Base-by-base conservation (phyloP, 495 filamentous ascomycete species). In the Daldinia vernicosa region DNA sequence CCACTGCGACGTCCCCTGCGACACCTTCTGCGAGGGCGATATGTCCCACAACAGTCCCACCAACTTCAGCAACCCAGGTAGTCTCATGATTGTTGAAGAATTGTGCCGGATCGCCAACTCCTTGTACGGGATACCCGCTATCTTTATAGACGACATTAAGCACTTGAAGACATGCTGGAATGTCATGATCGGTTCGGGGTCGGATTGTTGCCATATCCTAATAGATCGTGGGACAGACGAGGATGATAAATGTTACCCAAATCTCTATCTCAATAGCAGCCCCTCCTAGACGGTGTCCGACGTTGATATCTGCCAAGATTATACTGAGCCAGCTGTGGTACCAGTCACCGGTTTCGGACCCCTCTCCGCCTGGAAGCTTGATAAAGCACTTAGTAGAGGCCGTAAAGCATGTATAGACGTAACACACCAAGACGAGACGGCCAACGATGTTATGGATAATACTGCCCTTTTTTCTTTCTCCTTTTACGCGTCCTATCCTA, bases 51-150 rank as follows among this genome's bases (percentile, higher is more conserved):
- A 87, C 84, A 22, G 84, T 76, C 80, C 96, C 94, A 69, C 91
- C 92, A 14, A 97, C 84, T 19, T 95, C 94, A 47, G 91, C 89
- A 75, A 98, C 94, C 95, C 95, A 98, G 83, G 96, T 92, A 75
- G 93, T 90, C 77, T 92, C 85, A 76, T 87, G 89, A 78, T 89
- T 91, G 82, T 91, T 94, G 79, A 71, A 54, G 35, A 32, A 62
- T 14, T 35, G 5, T 14, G 56, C 24, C 17, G 71, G 57, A 33
- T 64, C 12, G 6, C 45, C 56, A 22, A 69, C 61, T 19, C 67
- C 71, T 0, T 30, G 45, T 24, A 74, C 67, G 11, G 67, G 71
- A 51, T 70, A 74, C 7, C 67, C 71, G 32, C 37, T 70, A 3
- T 24, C n/a, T 17, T 39, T 24, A 24, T 70, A 54, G 45, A 74